Base-by-base conservation (phyloP, 192 early-diverging fungal species). In the Umbelopsis isabellina region DNA sequence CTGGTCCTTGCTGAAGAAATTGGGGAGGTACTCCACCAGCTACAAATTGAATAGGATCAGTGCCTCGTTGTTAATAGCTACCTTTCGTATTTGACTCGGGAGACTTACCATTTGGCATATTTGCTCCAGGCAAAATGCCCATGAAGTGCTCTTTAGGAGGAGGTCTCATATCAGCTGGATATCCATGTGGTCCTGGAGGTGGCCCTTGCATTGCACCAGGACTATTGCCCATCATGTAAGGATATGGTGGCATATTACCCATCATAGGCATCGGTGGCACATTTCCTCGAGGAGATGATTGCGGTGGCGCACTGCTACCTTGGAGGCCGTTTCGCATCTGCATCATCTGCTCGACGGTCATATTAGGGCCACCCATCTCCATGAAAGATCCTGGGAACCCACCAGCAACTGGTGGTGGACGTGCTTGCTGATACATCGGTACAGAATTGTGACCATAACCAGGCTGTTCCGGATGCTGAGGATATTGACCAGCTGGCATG, bases 51-150 rank as follows among this genome's bases (percentile, higher is more conserved):
- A 52, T 52, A 23, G 51, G 10, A 10, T 41, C 6, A 41, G 37
- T 41, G 37, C 10, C 10, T 41, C 0, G 37, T 41, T 41, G 10
- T 6, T 6, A 41, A 41, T 6, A 41, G 37, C 7, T 61, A 35
- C 37, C n/a, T n/a, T 16, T 16, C 25, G 12, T 18, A 35, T 16
- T 33, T 35, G 4, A 25, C 8, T 3, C 27, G 1, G 27, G 12
- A 30, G 15, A 33, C 55, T 61, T 13, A 61, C 55, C 10, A 7
- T 61, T 61, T 25, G 55, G 33, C 55, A 61, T 61, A 30, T 61
- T 61, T 61, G 55, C 55, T 61, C 55, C 55, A 61, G 55, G 55
- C 55, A 61, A 61, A 23, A 61, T 61, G 30, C 55, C 55, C 27
- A 61, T 61, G 33, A 61, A 61, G 18, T 61, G 55, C 30, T 61